Conservation (phyloP, 2,329 filamentous ascomycete species). For the Teratosphaeria pseudoeucalypti region DNA sequence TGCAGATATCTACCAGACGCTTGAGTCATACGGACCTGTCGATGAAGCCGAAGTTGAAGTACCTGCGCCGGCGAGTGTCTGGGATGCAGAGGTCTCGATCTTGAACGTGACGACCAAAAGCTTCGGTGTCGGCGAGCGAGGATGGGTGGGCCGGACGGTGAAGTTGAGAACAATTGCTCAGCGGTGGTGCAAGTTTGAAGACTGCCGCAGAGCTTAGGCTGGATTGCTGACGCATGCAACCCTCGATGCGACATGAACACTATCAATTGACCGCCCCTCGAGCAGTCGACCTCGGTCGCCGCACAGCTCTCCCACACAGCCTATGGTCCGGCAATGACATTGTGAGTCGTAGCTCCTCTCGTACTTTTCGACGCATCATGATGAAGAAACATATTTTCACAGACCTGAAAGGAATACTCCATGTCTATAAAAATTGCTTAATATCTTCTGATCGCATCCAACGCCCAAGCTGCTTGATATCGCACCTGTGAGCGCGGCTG, state of each 20-base stretch:
- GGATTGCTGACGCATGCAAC: not conserved
- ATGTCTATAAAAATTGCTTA: constrained; percentile 11
- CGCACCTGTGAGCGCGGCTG: not conserved
- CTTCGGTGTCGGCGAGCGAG: constrained; percentile 28
- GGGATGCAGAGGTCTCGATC: constrained; percentile 38
- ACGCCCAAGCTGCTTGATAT: not conserved
- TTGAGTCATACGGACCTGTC: not conserved
- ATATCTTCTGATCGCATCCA: not conserved
- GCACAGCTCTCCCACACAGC: no score
- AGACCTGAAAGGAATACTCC: constrained; percentile 22
- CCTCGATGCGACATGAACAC: not conserved
- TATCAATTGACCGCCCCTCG: not conserved
- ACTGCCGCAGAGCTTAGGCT: not conserved
- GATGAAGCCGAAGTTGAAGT: not conserved
- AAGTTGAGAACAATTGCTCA: constrained; percentile 31
- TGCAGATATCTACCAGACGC: not conserved
- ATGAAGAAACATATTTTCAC: constrained; percentile 11
- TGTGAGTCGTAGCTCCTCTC: not conserved
- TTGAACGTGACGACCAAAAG: constrained; percentile 37
- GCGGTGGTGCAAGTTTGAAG: constrained; percentile 33
- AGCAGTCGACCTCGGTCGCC: no score
- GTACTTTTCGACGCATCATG: not conserved
- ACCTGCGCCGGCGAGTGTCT: constrained; percentile 12
- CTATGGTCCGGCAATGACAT: no score
- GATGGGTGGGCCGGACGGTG: constrained; percentile 41